Base-by-base conservation (phyloP, 179 eudicot genomes). In the Sideroxylon spinosum region DNA sequence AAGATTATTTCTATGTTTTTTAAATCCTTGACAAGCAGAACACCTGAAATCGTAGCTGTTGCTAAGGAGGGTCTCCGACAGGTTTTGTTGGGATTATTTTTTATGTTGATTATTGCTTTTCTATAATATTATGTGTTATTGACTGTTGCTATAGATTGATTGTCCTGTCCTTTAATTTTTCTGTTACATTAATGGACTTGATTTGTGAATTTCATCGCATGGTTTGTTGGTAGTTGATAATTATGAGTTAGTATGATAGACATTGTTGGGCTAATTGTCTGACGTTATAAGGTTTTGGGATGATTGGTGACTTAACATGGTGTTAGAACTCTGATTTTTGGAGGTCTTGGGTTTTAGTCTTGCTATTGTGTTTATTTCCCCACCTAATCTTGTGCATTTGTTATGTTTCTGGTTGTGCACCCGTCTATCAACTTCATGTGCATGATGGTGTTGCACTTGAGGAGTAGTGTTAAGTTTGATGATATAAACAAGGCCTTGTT, bases 41-140 rank as follows among this genome's bases (percentile, higher is more conserved):
- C 90, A 17, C 90, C 96, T 53, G 99, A 96, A 87, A 92, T 96
- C 76, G 96, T 94, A 80, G 94, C 97, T 79, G 99, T 94, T 76
- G 96, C 99, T 9, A 96, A 92, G 87, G 99, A 96, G 83, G 98
- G 99, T 62, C 86, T 96, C 44, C 88, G 99, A 76, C 98, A 96
- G 99, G 99, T 95, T 26, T 74, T 64, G 65, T 78, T 62, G 60
- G 32, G 46, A 23, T 52, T 29, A 20, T 53, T 57, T 56, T 65
- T 69, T 49, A 10, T 50, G 23, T 50, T 59, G 29, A 46, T 69
- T 23, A 37, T 53, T 76, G 60, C 52, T 76, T 26, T 9, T 73
- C 22, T 77, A 14, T 6, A 20, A 14, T 20, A 48, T 25, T 56
- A 19, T 9, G 4, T 78, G 44, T 19, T 68, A 48, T 23, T 63